Base-by-base conservation (phyloP, 2,329 filamentous ascomycete genomes). In the Graphilbum sp. region DNA sequence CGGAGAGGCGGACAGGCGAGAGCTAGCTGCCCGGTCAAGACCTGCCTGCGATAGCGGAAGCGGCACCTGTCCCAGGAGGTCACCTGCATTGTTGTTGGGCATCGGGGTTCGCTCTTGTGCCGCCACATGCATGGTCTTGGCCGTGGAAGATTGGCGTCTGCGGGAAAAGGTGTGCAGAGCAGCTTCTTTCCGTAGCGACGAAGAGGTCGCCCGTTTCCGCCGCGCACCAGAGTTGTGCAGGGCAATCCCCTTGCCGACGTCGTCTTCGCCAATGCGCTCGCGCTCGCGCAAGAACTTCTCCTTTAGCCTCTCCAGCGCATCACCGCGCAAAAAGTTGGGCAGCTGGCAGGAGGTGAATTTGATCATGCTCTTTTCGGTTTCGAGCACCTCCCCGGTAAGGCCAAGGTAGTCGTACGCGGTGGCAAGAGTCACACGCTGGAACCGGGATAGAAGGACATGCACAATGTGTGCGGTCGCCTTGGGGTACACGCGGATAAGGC, bases 391-490 rank as follows among this genome's bases (percentile, higher is more conserved):
- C 30, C 78, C 83, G 0, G 85, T 93, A 32, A 98, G 59, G 2
- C 92, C 90, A 15, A 98, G 72, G 50, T 98, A 98, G 38, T 83
- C 83, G 63, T 95, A 90, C 0, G 86, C 90, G 11, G 92, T 96
- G 0, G 87, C 82, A 38, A 98, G 73, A 0, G 90, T 98, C 3
- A 98, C 92, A 47, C 92, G 69, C 54, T 98, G 88, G 37, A 98
- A 78, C 35, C 92, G 74, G 3, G 92, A 95, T 24, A 98, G 61
- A 43, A 98, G 98, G 34, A 98, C 88, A 53, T 98, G 90, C 6
- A 98, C 86, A 45, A 98, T 96, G 52, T 98, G 92, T 2, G 90
- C 80, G 2, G 90, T 95, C 10, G 92, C 87, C 60, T 92, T 93
- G 10, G 90, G 90, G 49, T 96, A 98, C 19, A 95, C 79, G 51